phyloP scores from a whole-genome alignment of 805 yeast species.

The Komagataella ulmi region DNA sequence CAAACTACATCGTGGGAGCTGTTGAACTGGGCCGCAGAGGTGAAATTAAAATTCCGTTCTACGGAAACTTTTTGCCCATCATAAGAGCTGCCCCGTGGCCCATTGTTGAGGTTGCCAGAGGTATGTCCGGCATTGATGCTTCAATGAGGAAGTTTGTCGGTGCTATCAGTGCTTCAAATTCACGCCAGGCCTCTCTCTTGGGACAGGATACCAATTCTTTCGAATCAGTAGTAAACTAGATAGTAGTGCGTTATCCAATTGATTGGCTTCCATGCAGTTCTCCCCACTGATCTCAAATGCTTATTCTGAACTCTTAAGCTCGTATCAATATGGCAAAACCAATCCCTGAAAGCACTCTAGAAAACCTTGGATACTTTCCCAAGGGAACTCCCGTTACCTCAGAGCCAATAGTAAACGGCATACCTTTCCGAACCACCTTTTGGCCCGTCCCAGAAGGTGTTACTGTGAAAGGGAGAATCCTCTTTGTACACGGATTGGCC shows the following conservation, averaged over 20 bases:
- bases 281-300: too few relatives aligned
- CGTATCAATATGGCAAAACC: background rate
- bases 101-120: conserved; percentile 37
- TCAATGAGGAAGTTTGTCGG: conserved; percentile 20
- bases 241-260: background rate
- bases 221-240: background rate
- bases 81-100: conserved; percentile 68
- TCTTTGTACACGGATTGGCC: conserved; percentile 62
- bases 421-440: background rate
- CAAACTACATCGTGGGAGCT: conserved; percentile 39
- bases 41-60: conserved; percentile 61
- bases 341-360: background rate
- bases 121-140: conserved; percentile 56
- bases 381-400: background rate
- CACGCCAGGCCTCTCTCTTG: background rate
- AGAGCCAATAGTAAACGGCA: background rate
- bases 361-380: background rate
- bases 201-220: background rate
- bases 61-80: conserved; percentile 62
- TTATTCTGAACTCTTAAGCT: background rate
- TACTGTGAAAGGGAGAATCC: conserved; percentile 36
- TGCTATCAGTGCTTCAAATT: background rate
- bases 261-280: background rate
- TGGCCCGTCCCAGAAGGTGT: conserved; percentile 1
- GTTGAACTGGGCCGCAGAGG: conserved; percentile 51